Base-by-base conservation (phyloP, 768 basidiomycete species). In the Lactarius quietus region DNA sequence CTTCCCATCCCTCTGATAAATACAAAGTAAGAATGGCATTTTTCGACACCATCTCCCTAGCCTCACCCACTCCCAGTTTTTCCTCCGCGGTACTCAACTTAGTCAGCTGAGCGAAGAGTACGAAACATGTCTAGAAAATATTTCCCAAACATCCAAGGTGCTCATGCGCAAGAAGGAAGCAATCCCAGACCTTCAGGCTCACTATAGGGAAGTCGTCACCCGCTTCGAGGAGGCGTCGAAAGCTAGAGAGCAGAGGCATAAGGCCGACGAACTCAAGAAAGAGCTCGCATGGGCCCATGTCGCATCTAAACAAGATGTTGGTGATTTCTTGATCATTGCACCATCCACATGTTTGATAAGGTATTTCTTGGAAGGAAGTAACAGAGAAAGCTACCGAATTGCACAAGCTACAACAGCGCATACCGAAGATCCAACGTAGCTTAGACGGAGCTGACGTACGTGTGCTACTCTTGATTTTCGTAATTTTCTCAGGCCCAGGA, bases 211-310 rank as follows among this genome's bases (percentile, higher is more conserved):
- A 55, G 86, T 87, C 0, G 78, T 77, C 2, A 73, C 78, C 1
- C 84, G 87, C 28, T 87, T 86, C 66, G 80, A 88, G 62, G 90
- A 93, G 67, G 93, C 94, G 0, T 75, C 82, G 9, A 89, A 87
- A 66, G 89, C 92, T 12, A 77, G 87, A 1, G 84, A 90, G 67
- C 87, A 90, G 72, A 84, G 86, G 68, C 77, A 82, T 70, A 88
- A 84, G 74, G 83, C 81, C 4, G 84, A 88, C 39, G 86, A 87
- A 38, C 77, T 93, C 58, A 89, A 89, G 79, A 86, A 84, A 68
- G 90, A 95, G 74, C 76, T 92, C 23, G 93, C 93, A 3, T 97
- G 95, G 95, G 84, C 93, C 17, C 89, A 91, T 70, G 90, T 96
- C 26, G 81, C 79, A 17, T 76, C 77, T 10, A 94, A 95, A 73